These are phyloP conservation scores for Fagopyrum esculentum DNA, from an alignment of 148 eudicot species.

Conservation along the genomic window DNA sequence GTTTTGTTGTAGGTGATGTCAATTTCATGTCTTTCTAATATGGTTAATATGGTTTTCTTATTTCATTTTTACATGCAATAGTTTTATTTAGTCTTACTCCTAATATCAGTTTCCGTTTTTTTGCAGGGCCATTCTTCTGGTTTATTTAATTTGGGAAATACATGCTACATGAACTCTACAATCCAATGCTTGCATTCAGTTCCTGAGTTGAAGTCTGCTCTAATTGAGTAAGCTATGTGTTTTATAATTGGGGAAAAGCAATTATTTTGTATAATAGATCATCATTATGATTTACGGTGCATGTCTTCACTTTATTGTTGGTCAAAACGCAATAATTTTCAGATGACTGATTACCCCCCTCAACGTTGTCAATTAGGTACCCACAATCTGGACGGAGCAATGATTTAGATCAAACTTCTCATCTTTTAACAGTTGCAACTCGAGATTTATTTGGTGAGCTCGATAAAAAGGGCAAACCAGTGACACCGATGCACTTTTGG, in stretches of 20 bases:
- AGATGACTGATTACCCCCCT: conserved; percentile 3
- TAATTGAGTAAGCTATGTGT: conserved; percentile 42
- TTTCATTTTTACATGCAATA: neutral
- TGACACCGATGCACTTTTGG: conserved; percentile 95
- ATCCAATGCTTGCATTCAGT: conserved; percentile 91
- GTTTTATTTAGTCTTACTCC: neutral
- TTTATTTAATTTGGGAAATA: conserved; percentile 82
- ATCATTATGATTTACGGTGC: neutral
- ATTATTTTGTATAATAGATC: neutral
- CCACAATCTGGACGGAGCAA: conserved; percentile 66
- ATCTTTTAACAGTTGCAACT: conserved; percentile 84
- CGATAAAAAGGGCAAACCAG: conserved; percentile 88
- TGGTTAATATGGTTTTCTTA: neutral
- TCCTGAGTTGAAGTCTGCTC: conserved; percentile 91
- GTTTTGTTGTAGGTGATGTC: neutral
- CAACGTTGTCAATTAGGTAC: conserved; percentile 43
- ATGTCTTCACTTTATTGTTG: conserved; percentile 1
- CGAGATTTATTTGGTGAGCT: conserved; percentile 80
- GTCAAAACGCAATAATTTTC: neutral
- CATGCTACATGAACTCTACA: conserved; percentile 98
- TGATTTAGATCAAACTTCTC: conserved; percentile 82
- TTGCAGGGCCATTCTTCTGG: conserved; percentile 94
- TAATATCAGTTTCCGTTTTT: neutral
- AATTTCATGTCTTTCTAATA: neutral
- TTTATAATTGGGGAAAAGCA: neutral